These are phyloP conservation scores for Aurantiochytrium sp. DNA, from an alignment of 108 stramenopile species.

Conservation along the genomic window DNA sequence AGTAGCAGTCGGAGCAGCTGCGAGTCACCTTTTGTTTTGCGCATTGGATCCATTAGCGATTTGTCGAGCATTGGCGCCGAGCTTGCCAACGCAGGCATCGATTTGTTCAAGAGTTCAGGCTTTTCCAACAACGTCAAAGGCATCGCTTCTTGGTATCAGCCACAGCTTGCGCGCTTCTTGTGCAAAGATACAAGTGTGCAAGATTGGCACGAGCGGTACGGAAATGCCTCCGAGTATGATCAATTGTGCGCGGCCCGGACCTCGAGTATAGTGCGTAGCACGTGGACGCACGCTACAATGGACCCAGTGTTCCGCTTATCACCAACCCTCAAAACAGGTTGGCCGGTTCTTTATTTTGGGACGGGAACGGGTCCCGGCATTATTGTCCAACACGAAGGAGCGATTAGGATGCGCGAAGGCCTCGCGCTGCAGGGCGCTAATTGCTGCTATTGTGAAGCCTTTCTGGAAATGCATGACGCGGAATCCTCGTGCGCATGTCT, in stretches of 20 bases:
- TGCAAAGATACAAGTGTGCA: background rate
- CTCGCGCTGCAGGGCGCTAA: background rate
- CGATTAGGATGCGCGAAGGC: background rate
- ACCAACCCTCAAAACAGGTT: background rate
- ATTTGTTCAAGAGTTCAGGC: background rate
- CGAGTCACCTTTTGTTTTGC: too few relatives aligned
- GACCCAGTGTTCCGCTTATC: too few relatives aligned
- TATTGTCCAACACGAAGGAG: background rate
- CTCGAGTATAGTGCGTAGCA: too few relatives aligned
- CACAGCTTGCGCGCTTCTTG: background rate
- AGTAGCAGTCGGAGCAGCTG: too few relatives aligned
- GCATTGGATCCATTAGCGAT: too few relatives aligned
- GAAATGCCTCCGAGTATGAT: background rate
- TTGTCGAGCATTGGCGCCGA: too few relatives aligned
- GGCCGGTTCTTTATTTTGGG: background rate
- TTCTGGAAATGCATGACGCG: background rate
- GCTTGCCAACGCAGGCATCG: background rate
- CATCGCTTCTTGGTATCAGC: background rate
- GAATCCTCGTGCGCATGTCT: background rate
- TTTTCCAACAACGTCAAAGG: background rate
- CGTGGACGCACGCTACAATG: too few relatives aligned
- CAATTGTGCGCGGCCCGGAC: background rate
- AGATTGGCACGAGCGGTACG: background rate
- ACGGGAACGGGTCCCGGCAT: background rate
- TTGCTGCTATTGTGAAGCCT: background rate